phyloP scores from a whole-genome alignment of 345 rosid species.

The Luvunga scandens region DNA sequence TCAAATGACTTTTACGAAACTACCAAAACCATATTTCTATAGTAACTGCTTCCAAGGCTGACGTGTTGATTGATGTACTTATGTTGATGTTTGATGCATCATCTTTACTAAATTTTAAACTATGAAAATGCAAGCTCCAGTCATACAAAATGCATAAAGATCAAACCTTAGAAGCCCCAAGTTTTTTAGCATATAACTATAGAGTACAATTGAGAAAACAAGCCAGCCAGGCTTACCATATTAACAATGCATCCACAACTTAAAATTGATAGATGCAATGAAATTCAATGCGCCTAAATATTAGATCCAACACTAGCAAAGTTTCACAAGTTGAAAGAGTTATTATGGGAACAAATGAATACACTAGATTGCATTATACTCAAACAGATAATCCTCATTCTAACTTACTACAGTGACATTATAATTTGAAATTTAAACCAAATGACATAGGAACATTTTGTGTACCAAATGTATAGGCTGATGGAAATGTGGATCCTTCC shows the following conservation, averaged over 20 bases:
- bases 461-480: slow-evolving; percentile 87
- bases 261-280: neutral
- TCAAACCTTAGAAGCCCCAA: slow-evolving; percentile 8
- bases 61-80: neutral
- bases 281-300: neutral
- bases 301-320: neutral
- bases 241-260: neutral
- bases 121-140: neutral
- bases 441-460: neutral
- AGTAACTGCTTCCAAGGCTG: slow-evolving; percentile 5
- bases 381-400: neutral
- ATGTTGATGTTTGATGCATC: slow-evolving; percentile 16
- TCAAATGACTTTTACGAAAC: neutral
- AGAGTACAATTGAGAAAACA: neutral
- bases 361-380: neutral
- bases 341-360: neutral
- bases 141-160: neutral
- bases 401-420: neutral
- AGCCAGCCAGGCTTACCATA: neutral
- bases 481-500: slow-evolving; percentile 93
- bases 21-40: neutral
- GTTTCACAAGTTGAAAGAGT: neutral
- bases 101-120: neutral
- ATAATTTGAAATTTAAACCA: neutral
- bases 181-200: neutral